These are phyloP conservation scores for Acacia melanoxylon DNA, from an alignment of 306 rosid genomes.

Conservation along the genomic window DNA sequence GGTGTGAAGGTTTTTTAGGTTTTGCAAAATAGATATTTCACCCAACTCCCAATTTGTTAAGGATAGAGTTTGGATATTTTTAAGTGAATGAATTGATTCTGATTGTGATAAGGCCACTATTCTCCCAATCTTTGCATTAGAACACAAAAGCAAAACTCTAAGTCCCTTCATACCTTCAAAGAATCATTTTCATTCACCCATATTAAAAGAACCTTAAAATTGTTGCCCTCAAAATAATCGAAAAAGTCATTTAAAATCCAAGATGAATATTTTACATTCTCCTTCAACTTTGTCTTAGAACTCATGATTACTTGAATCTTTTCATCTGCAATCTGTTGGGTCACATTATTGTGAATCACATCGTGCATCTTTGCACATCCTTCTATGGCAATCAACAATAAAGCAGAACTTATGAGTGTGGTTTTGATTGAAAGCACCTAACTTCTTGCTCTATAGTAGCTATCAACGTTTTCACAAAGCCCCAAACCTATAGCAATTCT, in stretches of 20 bases:
- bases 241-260: neutral
- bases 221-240: neutral
- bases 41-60: neutral
- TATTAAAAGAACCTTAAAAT: neutral
- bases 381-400: neutral
- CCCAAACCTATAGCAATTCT: neutral
- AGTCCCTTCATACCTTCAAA: neutral
- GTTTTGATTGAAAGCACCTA: neutral
- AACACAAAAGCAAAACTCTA: neutral
- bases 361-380: neutral
- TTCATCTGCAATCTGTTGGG: neutral
- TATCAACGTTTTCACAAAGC: neutral
- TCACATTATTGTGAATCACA: neutral
- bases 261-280: neutral
- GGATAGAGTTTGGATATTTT: neutral
- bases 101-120: neutral
- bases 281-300: neutral
- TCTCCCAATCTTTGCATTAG: neutral
- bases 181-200: neutral
- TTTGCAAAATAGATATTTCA: conserved; percentile 10
- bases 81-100: neutral
- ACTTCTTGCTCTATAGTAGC: neutral
- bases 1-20: conserved; percentile 7
- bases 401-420: neutral
- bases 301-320: neutral